phyloP scores from a whole-genome alignment of 148 eudicot genomes.

The Beta vulgaris region DNA sequence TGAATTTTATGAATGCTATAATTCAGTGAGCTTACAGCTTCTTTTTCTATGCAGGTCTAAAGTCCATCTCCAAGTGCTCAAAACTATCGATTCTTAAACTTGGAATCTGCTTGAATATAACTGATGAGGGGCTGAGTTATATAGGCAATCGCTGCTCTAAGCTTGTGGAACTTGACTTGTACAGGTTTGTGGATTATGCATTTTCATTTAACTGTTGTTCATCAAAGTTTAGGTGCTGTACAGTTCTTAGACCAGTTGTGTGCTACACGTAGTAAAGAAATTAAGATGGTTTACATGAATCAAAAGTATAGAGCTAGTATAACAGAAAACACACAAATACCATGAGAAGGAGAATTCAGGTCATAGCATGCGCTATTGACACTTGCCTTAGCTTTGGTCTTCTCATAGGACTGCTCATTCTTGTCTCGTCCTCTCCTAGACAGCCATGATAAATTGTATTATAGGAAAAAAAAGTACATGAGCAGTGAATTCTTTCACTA shows the following conservation, averaged over 20 bases:
- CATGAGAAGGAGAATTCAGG: no score
- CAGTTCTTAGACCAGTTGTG: neutral
- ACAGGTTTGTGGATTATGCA: slow-evolving; percentile 50
- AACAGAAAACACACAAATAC: no score
- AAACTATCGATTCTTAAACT: slow-evolving; percentile 63
- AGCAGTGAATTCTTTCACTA: neutral
- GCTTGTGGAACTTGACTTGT: slow-evolving; percentile 80
- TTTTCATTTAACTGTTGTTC: neutral
- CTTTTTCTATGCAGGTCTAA: slow-evolving; percentile 50
- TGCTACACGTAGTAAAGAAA: neutral
- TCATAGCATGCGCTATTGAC: no score
- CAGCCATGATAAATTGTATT: neutral
- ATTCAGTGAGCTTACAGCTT: slow-evolving; percentile 9
- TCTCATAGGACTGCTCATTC: neutral
- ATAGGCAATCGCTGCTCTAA: slow-evolving; percentile 70
- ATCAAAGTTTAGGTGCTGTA: neutral
- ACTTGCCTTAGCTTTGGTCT: neutral
- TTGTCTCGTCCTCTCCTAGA: neutral
- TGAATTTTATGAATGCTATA: neutral
- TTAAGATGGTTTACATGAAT: neutral
- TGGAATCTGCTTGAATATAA: slow-evolving; percentile 78
- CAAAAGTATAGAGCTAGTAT: neutral
- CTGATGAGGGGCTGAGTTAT: slow-evolving; percentile 62
- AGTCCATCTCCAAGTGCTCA: slow-evolving; percentile 76
- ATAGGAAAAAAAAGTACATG: neutral